phyloP scores from a whole-genome alignment of 192 early-diverging fungal species.

The Rhizoclosmatium globosum region DNA sequence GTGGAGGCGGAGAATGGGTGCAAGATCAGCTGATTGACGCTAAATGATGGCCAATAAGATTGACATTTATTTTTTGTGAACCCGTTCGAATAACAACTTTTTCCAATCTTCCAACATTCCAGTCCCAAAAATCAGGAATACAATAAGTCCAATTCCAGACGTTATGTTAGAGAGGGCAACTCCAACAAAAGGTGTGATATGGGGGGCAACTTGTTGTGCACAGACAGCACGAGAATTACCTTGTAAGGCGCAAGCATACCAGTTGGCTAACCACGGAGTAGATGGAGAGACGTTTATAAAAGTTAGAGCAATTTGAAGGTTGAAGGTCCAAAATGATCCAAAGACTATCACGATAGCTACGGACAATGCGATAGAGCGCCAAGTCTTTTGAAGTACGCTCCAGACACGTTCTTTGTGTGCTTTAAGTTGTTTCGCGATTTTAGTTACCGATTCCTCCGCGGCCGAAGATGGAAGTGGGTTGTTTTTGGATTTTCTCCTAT shows the following conservation, averaged over 20 bases:
- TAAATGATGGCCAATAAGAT: background rate
- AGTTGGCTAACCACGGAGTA: conserved; percentile 9
- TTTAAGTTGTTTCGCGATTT: conserved; percentile 3
- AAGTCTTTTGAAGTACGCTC: conserved; percentile 20
- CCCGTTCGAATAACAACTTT: background rate
- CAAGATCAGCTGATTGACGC: background rate
- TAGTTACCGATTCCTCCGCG: background rate
- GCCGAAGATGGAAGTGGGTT: background rate
- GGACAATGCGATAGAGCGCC: conserved; percentile 10
- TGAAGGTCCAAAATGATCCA: conserved; percentile 20
- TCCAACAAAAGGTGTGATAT: background rate
- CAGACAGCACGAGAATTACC: conserved; percentile 8
- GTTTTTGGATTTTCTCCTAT: background rate
- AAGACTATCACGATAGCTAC: conserved; percentile 3
- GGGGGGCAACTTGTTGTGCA: background rate
- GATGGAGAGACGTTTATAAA: background rate
- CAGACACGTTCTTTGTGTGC: conserved; percentile 11
- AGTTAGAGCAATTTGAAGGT: background rate
- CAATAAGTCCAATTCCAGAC: background rate
- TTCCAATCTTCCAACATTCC: conserved; percentile 14
- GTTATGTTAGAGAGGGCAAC: background rate
- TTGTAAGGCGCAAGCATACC: conserved; percentile 19
- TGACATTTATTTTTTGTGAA: conserved; percentile 17
- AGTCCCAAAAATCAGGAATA: conserved; percentile 7
- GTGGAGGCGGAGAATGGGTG: background rate